phyloP scores from a whole-genome alignment of 2,329 filamentous ascomycete species.

The Mycosphaerelloides madeirae region DNA sequence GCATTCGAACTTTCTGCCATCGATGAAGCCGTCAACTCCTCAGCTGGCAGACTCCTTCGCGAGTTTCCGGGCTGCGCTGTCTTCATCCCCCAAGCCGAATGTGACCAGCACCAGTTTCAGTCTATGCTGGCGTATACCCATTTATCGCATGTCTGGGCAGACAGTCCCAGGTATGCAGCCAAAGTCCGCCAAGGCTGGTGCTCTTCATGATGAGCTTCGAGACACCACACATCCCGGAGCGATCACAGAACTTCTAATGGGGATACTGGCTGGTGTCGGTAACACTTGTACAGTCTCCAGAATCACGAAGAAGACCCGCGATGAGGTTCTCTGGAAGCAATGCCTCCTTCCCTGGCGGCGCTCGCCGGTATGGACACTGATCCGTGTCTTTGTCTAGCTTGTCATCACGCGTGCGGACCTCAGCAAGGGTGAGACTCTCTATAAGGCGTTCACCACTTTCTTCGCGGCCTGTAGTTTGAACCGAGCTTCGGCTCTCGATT shows the following conservation, averaged over 20 bases:
- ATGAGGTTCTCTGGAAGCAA: constrained; percentile 52
- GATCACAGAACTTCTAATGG: constrained; percentile 53
- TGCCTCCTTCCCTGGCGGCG: constrained; percentile 56
- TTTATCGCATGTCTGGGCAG: constrained; percentile 18
- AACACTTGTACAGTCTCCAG: neutral
- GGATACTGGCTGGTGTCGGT: constrained; percentile 11
- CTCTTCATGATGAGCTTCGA: constrained; percentile 49
- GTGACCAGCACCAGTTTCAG: constrained; percentile 28
- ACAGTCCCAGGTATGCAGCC: constrained; percentile 17
- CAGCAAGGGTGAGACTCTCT: neutral
- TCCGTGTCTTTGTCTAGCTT: constrained; percentile 56
- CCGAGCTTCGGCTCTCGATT: neutral
- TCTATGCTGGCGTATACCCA: constrained; percentile 11
- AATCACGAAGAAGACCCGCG: constrained; percentile 56
- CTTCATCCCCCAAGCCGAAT: constrained; percentile 17
- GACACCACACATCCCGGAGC: constrained; percentile 55
- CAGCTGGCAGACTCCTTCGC: constrained; percentile 52
- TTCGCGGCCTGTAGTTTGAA: constrained; percentile 5
- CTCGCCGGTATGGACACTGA: constrained; percentile 57
- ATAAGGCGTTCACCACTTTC: constrained; percentile 11
- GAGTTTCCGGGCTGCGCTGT: constrained; percentile 57
- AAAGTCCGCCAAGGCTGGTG: constrained; percentile 46
- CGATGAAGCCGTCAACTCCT: constrained; percentile 50
- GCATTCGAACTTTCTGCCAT: constrained; percentile 56
- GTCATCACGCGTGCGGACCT: constrained; percentile 36